phyloP scores from a whole-genome alignment of 306 rosid genomes.

The Rosa chinensis region DNA sequence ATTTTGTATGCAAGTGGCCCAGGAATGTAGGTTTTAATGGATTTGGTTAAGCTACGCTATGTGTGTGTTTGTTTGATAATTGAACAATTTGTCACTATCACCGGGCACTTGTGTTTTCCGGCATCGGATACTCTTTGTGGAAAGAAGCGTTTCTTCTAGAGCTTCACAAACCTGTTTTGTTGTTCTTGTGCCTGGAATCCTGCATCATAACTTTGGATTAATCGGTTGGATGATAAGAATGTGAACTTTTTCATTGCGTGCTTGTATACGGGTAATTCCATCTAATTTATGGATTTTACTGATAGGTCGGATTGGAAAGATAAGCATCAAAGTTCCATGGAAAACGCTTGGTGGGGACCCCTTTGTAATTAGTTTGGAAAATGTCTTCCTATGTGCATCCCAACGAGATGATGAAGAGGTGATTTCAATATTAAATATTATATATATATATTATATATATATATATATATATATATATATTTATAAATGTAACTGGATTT shows the following conservation, averaged over 20 bases:
- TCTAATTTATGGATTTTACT: neutral
- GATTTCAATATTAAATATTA: slow-evolving; percentile 6
- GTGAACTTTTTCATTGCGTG: neutral
- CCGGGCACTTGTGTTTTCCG: too few relatives aligned
- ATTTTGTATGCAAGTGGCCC: neutral
- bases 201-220: neutral
- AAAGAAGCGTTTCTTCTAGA: too few relatives aligned
- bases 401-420: slow-evolving; percentile 93
- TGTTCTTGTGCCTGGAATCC: neutral
- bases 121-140: too few relatives aligned
- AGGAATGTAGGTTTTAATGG: neutral
- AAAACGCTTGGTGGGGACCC: slow-evolving; percentile 96
- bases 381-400: slow-evolving; percentile 76
- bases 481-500: neutral
- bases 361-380: slow-evolving; percentile 71
- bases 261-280: neutral
- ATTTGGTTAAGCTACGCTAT: neutral
- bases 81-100: neutral
- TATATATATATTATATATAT: neutral
- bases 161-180: neutral
- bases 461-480: neutral
- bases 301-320: slow-evolving; percentile 83
- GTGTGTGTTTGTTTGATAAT: neutral
- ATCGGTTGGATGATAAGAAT: neutral
- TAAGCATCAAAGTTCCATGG: slow-evolving; percentile 98